Conservation (phyloP, 164 flowering plant genomes). For the Buxus sempervirens region DNA sequence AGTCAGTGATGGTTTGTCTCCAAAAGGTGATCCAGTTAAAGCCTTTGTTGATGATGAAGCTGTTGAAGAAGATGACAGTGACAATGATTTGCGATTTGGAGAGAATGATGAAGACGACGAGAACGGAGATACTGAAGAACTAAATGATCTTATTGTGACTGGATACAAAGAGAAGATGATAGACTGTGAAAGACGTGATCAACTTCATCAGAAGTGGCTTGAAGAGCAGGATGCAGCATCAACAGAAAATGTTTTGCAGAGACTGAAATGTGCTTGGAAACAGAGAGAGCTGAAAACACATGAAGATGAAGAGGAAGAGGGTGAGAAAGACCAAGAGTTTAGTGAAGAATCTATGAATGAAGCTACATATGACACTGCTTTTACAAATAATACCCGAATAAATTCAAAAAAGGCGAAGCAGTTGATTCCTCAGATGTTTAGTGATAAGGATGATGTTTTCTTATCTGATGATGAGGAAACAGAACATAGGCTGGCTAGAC, state of each 20-base stretch:
- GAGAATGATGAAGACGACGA: constrained; percentile 76
- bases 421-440: constrained; percentile 70
- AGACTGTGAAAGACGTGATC: constrained; percentile 70
- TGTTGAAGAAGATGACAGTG: constrained; percentile 91
- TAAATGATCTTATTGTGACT: constrained; percentile 70
- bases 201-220: constrained; percentile 92
- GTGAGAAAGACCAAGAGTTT: constrained; percentile 27
- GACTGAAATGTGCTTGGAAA: constrained; percentile 46
- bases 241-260: constrained; percentile 77
- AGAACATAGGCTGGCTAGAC: constrained; percentile 40
- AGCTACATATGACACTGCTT: constrained; percentile 22
- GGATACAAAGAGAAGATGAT: constrained; percentile 52
- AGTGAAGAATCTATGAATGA: constrained; percentile 32
- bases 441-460: constrained; percentile 63
- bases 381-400: constrained; percentile 28
- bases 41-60: constrained; percentile 95
- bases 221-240: constrained; percentile 87
- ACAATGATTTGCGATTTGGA: constrained; percentile 53
- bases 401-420: constrained; percentile 56
- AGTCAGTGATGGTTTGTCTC: constrained; percentile 22
- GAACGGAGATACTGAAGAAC: constrained; percentile 52
- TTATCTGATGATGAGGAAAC: constrained; percentile 83
- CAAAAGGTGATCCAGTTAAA: constrained; percentile 70
- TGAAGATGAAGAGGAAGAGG: constrained; percentile 36
- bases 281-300: constrained; percentile 27